Percentiles rank a stretch among this genome's conserved stretches.
phyloP scores from a whole-genome alignment of 768 basidiomycete species.

The Cyclocybe aegerita region DNA sequence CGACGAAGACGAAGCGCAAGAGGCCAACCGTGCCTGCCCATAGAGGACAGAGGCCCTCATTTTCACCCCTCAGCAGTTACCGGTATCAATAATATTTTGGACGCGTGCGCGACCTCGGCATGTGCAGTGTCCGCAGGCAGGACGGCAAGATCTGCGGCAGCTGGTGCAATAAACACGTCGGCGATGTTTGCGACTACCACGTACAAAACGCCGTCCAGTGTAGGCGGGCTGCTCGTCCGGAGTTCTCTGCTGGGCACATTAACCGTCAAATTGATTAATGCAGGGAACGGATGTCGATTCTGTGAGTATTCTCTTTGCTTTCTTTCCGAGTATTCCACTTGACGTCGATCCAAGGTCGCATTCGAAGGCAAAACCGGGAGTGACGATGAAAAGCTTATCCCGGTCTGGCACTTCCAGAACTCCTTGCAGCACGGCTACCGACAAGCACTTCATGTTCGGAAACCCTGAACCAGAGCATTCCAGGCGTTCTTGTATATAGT shows the following conservation, averaged over 20 bases:
- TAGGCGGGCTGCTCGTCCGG: constrained; percentile 73
- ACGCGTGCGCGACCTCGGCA: constrained; percentile 81
- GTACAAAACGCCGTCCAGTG: constrained; percentile 78
- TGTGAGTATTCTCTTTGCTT: constrained; percentile 12
- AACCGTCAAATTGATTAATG: constrained; percentile 15
- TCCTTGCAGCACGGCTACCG: too few relatives aligned
- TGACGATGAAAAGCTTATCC: constrained; percentile 15
- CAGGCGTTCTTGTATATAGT: too few relatives aligned
- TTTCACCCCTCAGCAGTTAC: too few relatives aligned
- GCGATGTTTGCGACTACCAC: constrained; percentile 92
- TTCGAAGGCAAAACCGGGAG: constrained; percentile 17
- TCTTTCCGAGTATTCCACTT: not conserved
- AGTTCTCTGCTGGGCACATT: constrained; percentile 81
- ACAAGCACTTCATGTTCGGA: too few relatives aligned
- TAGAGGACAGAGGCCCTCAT: too few relatives aligned
- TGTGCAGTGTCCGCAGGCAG: constrained; percentile 73
- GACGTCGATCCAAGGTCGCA: constrained; percentile 6
- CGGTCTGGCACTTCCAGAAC: too few relatives aligned
- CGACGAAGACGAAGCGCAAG: too few relatives aligned
- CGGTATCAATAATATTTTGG: too few relatives aligned
- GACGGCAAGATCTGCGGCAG: constrained; percentile 82
- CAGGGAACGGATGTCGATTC: constrained; percentile 19
- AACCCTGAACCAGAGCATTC: too few relatives aligned
- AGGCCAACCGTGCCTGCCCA: too few relatives aligned
- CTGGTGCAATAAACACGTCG: constrained; percentile 90